These are phyloP conservation scores for Zymoseptoria ardabiliae DNA, from an alignment of 2,329 filamentous ascomycete genomes.

Conservation along the genomic window DNA sequence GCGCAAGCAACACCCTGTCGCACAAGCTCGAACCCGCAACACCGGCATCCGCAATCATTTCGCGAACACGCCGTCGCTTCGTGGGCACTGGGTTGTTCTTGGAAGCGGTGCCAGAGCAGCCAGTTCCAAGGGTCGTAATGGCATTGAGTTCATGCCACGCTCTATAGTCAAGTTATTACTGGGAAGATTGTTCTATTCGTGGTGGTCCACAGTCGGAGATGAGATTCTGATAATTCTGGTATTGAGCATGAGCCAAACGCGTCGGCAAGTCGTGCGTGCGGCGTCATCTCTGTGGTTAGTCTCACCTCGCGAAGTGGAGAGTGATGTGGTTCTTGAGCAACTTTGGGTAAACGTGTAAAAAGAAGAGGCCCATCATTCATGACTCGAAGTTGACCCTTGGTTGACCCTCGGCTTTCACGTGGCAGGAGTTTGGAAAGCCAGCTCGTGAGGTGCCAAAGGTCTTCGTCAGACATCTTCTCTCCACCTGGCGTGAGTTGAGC, in stretches of 20 bases:
- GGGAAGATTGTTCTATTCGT: background rate
- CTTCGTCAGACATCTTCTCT: too few species aligned
- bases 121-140: background rate
- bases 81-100: background rate
- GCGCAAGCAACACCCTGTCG: background rate
- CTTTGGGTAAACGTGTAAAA: background rate
- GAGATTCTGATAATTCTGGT: background rate
- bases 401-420: too few species aligned
- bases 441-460: too few species aligned
- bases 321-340: background rate
- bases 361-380: background rate
- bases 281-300: background rate
- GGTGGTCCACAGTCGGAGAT: background rate
- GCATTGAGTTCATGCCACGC: background rate
- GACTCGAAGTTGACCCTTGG: too few species aligned
- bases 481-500: too few species aligned
- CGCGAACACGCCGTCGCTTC: background rate
- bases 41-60: background rate
- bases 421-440: too few species aligned
- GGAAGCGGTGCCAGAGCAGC: background rate
- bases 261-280: background rate
- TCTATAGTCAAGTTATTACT: background rate
- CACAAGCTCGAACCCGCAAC: background rate
- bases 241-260: background rate
- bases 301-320: background rate